A percentile compares a stretch with the other conserved stretches of the same genome.
phyloP scores from a whole-genome alignment of 176 grass and related monocot species.

The Zea luxurians region DNA sequence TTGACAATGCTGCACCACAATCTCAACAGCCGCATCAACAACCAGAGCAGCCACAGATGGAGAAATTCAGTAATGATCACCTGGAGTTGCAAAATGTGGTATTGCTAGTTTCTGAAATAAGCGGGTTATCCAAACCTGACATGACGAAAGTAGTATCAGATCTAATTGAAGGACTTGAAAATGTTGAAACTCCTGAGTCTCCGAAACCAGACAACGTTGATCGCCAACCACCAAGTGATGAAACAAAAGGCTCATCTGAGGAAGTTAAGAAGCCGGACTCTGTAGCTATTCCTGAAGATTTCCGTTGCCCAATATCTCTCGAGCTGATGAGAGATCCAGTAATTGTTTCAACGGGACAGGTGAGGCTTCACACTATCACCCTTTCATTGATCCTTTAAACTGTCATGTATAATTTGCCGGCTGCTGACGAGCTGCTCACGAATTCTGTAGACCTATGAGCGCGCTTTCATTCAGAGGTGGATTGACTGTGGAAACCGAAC shows the following conservation, averaged over 20 bases:
- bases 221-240: conserved; percentile 36
- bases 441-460: conserved; percentile 79
- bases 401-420: conserved; percentile 30
- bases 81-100: conserved; percentile 51
- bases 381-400: not conserved
- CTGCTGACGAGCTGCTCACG: conserved; percentile 30
- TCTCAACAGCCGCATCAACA: conserved; percentile 34
- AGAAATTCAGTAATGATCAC: conserved; percentile 44
- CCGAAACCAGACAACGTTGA: conserved; percentile 27
- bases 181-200: conserved; percentile 33
- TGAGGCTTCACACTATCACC: conserved; percentile 33
- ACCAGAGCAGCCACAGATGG: conserved; percentile 37
- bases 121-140: conserved; percentile 51
- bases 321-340: conserved; percentile 93
- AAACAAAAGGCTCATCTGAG: conserved; percentile 34
- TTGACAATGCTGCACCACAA: conserved; percentile 38
- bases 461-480: conserved; percentile 92
- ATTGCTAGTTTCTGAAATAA: conserved; percentile 65
- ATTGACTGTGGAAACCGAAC: conserved; percentile 86
- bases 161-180: conserved; percentile 54
- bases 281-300: conserved; percentile 77
- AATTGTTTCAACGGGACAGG: conserved; percentile 98
- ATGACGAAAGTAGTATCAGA: conserved; percentile 48
- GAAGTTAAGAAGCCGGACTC: conserved; percentile 62
- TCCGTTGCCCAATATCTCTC: conserved; percentile 88